Percentiles rank a stretch among this genome's conserved stretches.
Evolutionary conservation across 192 early-diverging fungal genomes (phyloP).

Genomic region (Podila minutissima): DNA sequence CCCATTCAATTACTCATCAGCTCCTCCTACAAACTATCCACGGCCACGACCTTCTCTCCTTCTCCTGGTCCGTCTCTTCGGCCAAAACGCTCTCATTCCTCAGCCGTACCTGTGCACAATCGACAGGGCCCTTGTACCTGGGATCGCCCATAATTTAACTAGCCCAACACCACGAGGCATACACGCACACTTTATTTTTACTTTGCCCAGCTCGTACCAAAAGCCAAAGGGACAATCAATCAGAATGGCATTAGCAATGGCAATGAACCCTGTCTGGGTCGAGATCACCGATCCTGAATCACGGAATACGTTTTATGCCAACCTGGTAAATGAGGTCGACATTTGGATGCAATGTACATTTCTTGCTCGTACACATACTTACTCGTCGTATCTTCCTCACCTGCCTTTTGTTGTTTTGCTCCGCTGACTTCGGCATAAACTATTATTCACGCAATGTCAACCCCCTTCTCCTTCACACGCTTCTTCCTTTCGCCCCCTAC

Average conservation of each 20-base stretch:
- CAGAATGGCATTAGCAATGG: constrained; percentile 12
- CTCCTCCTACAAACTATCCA: neutral
- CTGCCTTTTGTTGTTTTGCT: too few species aligned
- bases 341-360: neutral
- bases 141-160: neutral
- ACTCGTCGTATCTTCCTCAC: neutral
- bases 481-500: constrained; percentile 3
- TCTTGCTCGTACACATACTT: neutral
- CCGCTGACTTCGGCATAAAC: neutral
- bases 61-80: too few species aligned
- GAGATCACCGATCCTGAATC: constrained; percentile 77
- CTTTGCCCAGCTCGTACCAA: neutral
- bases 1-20: neutral
- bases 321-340: constrained; percentile 59
- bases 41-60: neutral
- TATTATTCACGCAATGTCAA: neutral
- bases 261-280: constrained; percentile 61
- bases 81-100: too few species aligned
- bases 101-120: too few species aligned
- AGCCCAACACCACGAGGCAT: neutral
- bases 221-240: neutral
- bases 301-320: constrained; percentile 71
- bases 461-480: neutral
- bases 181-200: neutral
- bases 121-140: too few species aligned